phyloP scores from a whole-genome alignment of 176 grass and related monocot genomes.

The Puya raimondii region DNA sequence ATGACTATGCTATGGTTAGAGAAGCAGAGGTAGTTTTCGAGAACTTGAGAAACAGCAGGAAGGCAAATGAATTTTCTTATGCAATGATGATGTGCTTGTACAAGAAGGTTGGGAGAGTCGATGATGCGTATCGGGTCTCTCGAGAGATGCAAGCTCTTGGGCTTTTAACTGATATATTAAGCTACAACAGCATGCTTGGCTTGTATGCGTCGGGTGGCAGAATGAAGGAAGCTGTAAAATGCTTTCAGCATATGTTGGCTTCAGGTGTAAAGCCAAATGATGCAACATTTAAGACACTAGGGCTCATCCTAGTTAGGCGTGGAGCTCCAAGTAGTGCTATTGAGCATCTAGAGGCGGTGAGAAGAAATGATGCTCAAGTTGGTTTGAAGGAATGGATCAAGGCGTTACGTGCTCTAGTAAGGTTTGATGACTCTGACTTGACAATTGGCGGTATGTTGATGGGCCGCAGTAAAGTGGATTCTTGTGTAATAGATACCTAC shows the following conservation, averaged over 20 bases:
- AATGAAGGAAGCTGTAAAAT: slow-evolving; percentile 47
- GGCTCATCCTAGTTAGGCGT: slow-evolving; percentile 42
- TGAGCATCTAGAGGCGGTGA: slow-evolving; percentile 48
- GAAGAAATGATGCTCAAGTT: slow-evolving; percentile 31
- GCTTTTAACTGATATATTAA: slow-evolving; percentile 46
- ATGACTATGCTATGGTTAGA: slow-evolving; percentile 69
- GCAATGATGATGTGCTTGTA: slow-evolving; percentile 68
- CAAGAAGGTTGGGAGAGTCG: slow-evolving; percentile 52
- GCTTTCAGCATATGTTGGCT: slow-evolving; percentile 67
- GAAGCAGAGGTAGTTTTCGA: slow-evolving; percentile 78
- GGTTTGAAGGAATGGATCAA: slow-evolving; percentile 54
- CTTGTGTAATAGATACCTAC: background rate
- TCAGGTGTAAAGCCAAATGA: slow-evolving; percentile 51
- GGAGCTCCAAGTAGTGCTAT: slow-evolving; percentile 38
- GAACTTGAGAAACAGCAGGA: slow-evolving; percentile 44
- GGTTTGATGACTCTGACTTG: slow-evolving; percentile 23
- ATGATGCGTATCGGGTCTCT: slow-evolving; percentile 55
- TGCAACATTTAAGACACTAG: slow-evolving; percentile 68
- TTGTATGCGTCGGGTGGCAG: slow-evolving; percentile 50
- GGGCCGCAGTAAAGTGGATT: slow-evolving; percentile 7
- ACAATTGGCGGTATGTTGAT: slow-evolving; percentile 17
- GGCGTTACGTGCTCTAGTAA: slow-evolving; percentile 31
- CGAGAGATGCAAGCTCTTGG: slow-evolving; percentile 77
- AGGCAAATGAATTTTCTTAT: slow-evolving; percentile 77
- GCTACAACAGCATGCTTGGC: slow-evolving; percentile 53